These are phyloP conservation scores for Luffa aegyptiaca DNA, from an alignment of 306 rosid species.

Conservation along the genomic window DNA sequence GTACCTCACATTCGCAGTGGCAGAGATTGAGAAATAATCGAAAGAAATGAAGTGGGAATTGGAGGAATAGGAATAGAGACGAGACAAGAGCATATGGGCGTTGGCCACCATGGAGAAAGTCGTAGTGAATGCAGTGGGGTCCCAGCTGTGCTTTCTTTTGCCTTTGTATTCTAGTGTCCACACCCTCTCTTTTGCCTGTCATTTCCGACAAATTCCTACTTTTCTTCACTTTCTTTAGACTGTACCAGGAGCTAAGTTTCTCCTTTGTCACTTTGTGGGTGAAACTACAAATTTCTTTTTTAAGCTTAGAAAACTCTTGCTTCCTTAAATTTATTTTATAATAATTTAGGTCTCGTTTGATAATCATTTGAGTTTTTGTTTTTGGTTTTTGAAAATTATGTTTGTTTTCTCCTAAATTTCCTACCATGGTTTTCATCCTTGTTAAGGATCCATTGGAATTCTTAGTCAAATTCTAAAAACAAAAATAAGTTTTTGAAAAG, in stretches of 20 bases:
- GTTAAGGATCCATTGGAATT: too few species aligned
- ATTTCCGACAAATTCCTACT: neutral
- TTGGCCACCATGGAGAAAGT: neutral
- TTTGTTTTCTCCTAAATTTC: too few species aligned
- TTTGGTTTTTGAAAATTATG: too few species aligned
- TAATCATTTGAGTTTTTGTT: too few species aligned
- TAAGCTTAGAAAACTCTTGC: too few species aligned
- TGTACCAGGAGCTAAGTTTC: neutral
- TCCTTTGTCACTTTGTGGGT: neutral
- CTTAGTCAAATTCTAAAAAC: too few species aligned
- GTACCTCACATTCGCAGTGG: conserved; percentile 5
- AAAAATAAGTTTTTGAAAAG: too few species aligned
- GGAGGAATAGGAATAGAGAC: neutral
- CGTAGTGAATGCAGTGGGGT: neutral
- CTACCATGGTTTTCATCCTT: too few species aligned
- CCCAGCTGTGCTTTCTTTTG: neutral
- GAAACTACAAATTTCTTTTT: too few species aligned
- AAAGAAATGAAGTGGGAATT: neutral
- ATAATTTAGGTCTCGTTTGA: too few species aligned
- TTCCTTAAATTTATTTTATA: too few species aligned
- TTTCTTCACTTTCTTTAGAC: neutral
- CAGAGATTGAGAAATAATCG: neutral
- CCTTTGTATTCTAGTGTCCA: neutral
- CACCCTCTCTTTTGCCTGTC: neutral
- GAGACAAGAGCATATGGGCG: conserved; percentile 1